Base-by-base conservation (phyloP, 1,284 basidiomycete species). In the Trametes pubescens region DNA sequence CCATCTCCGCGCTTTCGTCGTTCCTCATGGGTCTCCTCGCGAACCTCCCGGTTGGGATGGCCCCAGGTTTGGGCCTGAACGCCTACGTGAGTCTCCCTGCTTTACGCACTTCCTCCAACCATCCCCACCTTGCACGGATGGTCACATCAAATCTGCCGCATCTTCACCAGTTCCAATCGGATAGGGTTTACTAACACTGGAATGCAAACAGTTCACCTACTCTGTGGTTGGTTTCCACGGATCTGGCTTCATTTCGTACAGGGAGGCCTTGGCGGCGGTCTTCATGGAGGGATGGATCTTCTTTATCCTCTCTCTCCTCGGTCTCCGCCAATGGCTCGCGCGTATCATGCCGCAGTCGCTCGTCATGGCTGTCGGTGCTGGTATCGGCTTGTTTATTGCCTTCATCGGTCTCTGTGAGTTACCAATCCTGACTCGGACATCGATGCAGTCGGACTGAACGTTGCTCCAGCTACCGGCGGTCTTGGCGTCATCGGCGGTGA, bases 241-340 rank as follows among this genome's bases (percentile, higher is more conserved):
- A 10, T 82, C 84, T 24, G 94, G 94, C 22, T 83, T 86, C 54
- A 89, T 95, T 69, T 83, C 87, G 3, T 96, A 94, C 75, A 81
- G 84, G 22, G 90, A 95, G 77, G 94, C 94, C 0, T 83, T 96
- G n/a, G 88, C 90, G 16, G 94, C 94, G 34, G 92, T 96, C 56
- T 96, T 94, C 77, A 81, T 95, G 66, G 93, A 94, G 81, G 93
- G 94, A 44, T 93, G 93, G 89, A 80, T 96, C 51, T 96, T 96
- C 82, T 85, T 96, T 69, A 72, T 90, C 71, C 82, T 96, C 21
- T 95, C 94, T 0, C 73, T 96, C 37, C 80, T 96, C 54, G 94
- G 94, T 72, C 83, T 96, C 53, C 93, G 94, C 64, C 94, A 96
- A 80, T 96, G 93, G 94, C 84, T 96, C 26, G 92, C 91, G 14